phyloP scores from a whole-genome alignment of 2,329 filamentous ascomycete species.

The Ophioceras dolichostomum region DNA sequence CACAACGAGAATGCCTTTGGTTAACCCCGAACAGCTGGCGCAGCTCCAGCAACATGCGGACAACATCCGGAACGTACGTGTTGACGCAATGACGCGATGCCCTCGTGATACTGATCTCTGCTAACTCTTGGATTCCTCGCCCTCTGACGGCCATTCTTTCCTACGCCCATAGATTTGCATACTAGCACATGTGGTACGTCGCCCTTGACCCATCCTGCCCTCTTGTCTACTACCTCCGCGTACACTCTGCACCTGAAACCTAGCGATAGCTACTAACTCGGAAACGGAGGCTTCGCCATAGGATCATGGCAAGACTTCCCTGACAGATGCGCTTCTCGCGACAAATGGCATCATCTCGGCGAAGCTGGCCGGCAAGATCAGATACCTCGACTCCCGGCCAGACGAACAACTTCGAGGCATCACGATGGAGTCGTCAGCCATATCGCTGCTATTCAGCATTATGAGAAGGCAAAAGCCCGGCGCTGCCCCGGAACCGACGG shows the following conservation, averaged over 20 bases:
- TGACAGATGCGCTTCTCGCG: slow-evolving; percentile 90
- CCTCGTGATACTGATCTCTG: no score
- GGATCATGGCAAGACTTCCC: slow-evolving; percentile 95
- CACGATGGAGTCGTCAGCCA: slow-evolving; percentile 99
- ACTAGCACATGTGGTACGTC: slow-evolving; percentile 62
- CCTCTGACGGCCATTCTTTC: slow-evolving; percentile 4
- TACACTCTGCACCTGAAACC: neutral
- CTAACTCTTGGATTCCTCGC: slow-evolving; percentile 1
- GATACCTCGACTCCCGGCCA: slow-evolving; percentile 89
- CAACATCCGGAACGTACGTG: slow-evolving; percentile 79
- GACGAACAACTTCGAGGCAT: slow-evolving; percentile 95
- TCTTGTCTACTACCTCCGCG: neutral
- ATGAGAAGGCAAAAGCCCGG: slow-evolving; percentile 61
- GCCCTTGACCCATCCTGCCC: neutral
- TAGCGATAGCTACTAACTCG: neutral
- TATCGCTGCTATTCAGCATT: slow-evolving; percentile 93
- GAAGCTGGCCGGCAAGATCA: slow-evolving; percentile 93
- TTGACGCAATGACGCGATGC: no score
- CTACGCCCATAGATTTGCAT: slow-evolving; percentile 60
- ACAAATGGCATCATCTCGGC: slow-evolving; percentile 99
- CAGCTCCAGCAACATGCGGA: slow-evolving; percentile 78
- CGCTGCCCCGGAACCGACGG: slow-evolving; percentile 58
- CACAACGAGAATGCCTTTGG: slow-evolving; percentile 81
- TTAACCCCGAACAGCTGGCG: slow-evolving; percentile 81
- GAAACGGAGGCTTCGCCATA: slow-evolving; percentile 5